These are phyloP conservation scores for Roridomyces roridus DNA, from an alignment of 768 basidiomycete species.

Conservation along the genomic window DNA sequence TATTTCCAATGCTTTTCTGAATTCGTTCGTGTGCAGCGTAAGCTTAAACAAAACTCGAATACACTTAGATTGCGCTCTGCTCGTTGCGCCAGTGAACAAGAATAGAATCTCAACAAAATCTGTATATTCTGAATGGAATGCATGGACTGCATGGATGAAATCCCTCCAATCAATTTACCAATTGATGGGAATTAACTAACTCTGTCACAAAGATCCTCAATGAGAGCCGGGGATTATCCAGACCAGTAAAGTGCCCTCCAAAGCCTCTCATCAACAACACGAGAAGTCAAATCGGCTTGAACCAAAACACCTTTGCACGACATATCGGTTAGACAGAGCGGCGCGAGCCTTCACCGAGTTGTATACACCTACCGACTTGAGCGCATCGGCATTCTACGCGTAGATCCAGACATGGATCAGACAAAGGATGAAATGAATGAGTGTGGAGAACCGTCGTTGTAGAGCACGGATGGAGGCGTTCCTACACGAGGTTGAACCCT, in stretches of 20 bases:
- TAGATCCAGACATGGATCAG: constrained; percentile 29
- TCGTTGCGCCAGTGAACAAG: too few relatives aligned
- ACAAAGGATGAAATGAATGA: too few relatives aligned
- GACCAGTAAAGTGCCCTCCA: constrained; percentile 11
- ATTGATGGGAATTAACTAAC: neutral
- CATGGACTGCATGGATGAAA: too few relatives aligned
- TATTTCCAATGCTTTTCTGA: too few relatives aligned
- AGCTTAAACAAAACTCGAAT: too few relatives aligned
- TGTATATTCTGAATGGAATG: too few relatives aligned
- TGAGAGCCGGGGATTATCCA: constrained; percentile 19
- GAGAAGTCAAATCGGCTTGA: neutral
- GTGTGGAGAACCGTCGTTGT: constrained; percentile 23
- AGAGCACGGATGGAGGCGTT: constrained; percentile 6
- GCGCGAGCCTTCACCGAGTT: neutral
- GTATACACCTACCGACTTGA: neutral
- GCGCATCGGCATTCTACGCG: neutral
- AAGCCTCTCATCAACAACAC: neutral
- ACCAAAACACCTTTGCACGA: neutral
- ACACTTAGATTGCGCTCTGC: too few relatives aligned
- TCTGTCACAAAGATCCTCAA: constrained; percentile 13
- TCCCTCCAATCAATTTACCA: too few relatives aligned
- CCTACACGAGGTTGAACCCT: constrained; percentile 19
- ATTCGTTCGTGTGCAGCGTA: too few relatives aligned
- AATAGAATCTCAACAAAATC: too few relatives aligned
- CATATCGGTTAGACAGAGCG: constrained; percentile 5